Base-by-base conservation (phyloP, 2,329 filamentous ascomycete genomes). In the Aphanoascus verrucosus region DNA sequence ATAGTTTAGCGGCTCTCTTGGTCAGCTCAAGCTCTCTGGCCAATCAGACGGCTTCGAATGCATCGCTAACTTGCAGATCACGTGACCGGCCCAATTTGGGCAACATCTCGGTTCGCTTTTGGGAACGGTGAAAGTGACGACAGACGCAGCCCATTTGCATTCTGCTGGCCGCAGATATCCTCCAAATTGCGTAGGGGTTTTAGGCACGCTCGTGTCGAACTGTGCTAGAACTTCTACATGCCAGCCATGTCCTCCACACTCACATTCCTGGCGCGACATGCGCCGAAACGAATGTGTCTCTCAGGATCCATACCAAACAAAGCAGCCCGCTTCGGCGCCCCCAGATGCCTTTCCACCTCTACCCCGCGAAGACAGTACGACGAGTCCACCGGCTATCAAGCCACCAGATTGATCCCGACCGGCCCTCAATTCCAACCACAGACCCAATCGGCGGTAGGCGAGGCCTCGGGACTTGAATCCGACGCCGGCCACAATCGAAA, bases 401-500 rank as follows among this genome's bases (percentile, higher is more conserved):
- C 74, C 43, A 83, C 76, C 45, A 74, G 76, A 55, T 68, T 84
- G 48, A 72, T 82, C 52, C 75, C 76, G 31, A 79, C 79, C 41
- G 80, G 84, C 64, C 71, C 76, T 54, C 72, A 50, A 72, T 75
- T 54, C 62, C 65, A 56, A 72, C 72, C 59, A 68, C 51, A 37
- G 38, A 17, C 46, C 17, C 37, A 35, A 9, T 17, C 47, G 1
- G 32, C 35, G 34, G 45, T 41, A 23, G 52, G 49, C 2, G 49
- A 58, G 28, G 42, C 57, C 7, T 48, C 75, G 23, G 71, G 62
- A 41, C 72, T 76, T 50, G 76, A 78, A 62, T 74, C 71, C 52
- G 65, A 71, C 54, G 66, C 60, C 58, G 65, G 65, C 45, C 60
- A 62, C 50, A 72, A 76, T 72, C 85, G 91, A 72, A 97, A 96